Percentiles rank a stretch among this genome's conserved stretches.
Conservation (phyloP, 2,329 filamentous ascomycete genomes). For the Colletotrichum costaricense region DNA sequence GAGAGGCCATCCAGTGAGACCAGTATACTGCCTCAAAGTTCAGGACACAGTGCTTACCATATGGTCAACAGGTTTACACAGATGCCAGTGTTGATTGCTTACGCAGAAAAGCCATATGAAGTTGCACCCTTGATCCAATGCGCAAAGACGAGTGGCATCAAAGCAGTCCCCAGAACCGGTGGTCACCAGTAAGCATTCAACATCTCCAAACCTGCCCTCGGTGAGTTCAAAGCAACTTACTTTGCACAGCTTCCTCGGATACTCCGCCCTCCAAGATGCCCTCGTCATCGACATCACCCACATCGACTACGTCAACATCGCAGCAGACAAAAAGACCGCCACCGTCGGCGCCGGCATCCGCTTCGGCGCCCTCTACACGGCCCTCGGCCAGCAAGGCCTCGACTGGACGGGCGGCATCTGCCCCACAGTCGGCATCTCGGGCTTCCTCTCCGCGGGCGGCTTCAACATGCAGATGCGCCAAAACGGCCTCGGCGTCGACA, state of each 20-base stretch:
- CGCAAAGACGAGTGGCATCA: conserved; percentile 24
- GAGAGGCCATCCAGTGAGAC: not conserved
- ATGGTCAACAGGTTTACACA: not conserved
- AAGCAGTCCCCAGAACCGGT: conserved; percentile 32
- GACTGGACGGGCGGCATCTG: conserved; percentile 35
- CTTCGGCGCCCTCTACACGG: conserved; percentile 37
- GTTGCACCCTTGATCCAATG: conserved; percentile 30
- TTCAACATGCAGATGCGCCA: conserved; percentile 45
- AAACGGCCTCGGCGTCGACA: conserved; percentile 43
- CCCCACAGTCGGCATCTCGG: conserved; percentile 42
- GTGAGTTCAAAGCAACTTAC: not conserved
- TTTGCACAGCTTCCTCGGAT: not conserved
- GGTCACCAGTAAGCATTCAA: conserved; percentile 31
- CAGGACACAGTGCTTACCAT: not conserved
- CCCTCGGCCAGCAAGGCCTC: conserved; percentile 22
- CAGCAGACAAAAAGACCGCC: conserved; percentile 24
- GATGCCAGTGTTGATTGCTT: conserved; percentile 1
- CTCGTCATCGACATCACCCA: conserved; percentile 38
- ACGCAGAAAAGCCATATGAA: conserved; percentile 22
- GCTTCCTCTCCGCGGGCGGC: conserved; percentile 44
- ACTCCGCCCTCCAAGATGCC: conserved; percentile 27
- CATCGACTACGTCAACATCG: conserved; percentile 35
- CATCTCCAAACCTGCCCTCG: not conserved
- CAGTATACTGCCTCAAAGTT: not conserved
- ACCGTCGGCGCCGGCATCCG: conserved; percentile 36